Base-by-base conservation (phyloP, 306 rosid species). In the Sicyos edulis region DNA sequence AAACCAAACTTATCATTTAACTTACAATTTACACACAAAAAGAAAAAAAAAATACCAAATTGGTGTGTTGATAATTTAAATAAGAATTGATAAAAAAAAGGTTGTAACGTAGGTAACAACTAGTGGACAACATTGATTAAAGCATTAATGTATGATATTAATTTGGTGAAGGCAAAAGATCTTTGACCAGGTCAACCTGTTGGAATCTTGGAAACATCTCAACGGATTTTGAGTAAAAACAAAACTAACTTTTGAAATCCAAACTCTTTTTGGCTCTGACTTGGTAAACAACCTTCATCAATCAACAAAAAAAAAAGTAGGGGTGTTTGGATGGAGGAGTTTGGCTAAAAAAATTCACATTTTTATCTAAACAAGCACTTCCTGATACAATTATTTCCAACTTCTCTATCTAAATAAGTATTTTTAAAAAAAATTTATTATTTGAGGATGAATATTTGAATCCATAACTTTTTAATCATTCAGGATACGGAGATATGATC, bases 201-300 rank as follows among this genome's bases (percentile, higher is more conserved):
- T 56, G 63, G 75, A 53, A 73, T 78, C 75, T 66, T 56, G 70
- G 69, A 60, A 55, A 78, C 81, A 78, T 56, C 20, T 34, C 14
- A 47, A 44, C 72, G 55, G 55, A 2, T 44, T 67, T 67, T 67
- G 47, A 20, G 72, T 20, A 1, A 17, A n/a, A 63, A 37, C 52
- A 16, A 37, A 37, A 37, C 44, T 3, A 37, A 65, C 13, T 17
- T 42, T 4, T 0, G 42, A 49, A 69, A 69, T 50, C 7, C 24
- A 49, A 50, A 49, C 42, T 8, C 32, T 8, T 0, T 32, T 53
- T 14, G 7, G 7, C 15, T 64, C 45, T 67, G 72, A 67, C 72
- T 62, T 67, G 40, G 56, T 59, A 24, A 59, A 56, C 59, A 54
- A 54, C 54, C 7, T 15, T 54, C 59, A 6, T 63, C 26, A n/a